Evolutionary conservation across 1,139 yeast species (phyloP).

Genomic region (Candida glucosophila): DNA sequence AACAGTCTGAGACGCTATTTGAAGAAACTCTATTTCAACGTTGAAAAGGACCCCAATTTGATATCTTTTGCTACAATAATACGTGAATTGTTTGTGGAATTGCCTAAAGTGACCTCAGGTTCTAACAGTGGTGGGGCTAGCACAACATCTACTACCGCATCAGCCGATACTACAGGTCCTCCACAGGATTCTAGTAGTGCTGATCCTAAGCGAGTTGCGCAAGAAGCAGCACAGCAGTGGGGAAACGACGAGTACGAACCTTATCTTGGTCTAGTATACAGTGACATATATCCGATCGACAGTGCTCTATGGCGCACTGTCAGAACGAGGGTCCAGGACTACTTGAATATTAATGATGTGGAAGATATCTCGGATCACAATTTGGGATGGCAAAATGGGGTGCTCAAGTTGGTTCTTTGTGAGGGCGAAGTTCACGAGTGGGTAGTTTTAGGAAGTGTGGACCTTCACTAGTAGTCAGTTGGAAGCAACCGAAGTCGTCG

Average conservation of each 20-base stretch:
- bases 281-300: constrained; percentile 58
- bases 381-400: constrained; percentile 58
- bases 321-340: constrained; percentile 61
- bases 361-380: constrained; percentile 33
- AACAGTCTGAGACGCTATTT: constrained; percentile 40
- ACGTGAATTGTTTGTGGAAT: constrained; percentile 55
- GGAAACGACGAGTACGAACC: constrained; percentile 53
- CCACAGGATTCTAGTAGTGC: constrained; percentile 17
- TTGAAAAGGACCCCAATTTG: constrained; percentile 46
- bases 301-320: constrained; percentile 63
- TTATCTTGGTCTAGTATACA: constrained; percentile 66
- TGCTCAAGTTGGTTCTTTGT: constrained; percentile 59
- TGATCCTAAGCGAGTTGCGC: constrained; percentile 19
- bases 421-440: constrained; percentile 72
- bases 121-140: no score
- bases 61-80: constrained; percentile 61
- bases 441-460: constrained; percentile 58
- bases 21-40: constrained; percentile 57
- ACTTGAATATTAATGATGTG: constrained; percentile 45
- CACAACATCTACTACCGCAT: no score
- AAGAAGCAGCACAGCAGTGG: constrained; percentile 46
- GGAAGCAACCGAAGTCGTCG: no score
- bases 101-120: constrained; percentile 28
- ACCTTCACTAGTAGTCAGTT: constrained; percentile 31
- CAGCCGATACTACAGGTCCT: constrained; percentile 4